phyloP scores from a whole-genome alignment of 345 rosid species.

The Dimocarpus longan region DNA sequence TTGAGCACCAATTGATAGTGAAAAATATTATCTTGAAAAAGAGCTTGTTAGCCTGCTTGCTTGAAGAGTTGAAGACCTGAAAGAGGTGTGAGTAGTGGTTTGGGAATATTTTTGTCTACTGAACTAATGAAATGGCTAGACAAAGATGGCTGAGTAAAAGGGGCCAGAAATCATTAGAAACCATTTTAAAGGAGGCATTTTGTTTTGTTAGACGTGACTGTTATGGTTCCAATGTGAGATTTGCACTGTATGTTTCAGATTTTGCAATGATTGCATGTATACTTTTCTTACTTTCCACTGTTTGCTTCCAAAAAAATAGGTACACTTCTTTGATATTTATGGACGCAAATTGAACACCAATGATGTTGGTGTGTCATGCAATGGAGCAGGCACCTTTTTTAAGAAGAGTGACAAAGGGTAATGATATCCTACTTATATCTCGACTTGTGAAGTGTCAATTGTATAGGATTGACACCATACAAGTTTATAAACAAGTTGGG shows the following conservation, averaged over 20 bases:
- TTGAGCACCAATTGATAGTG: background rate
- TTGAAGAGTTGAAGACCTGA: background rate
- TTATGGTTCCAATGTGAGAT: background rate
- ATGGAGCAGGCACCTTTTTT: constrained; percentile 63
- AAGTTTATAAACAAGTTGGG: background rate
- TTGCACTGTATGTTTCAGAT: constrained; percentile 7
- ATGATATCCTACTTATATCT: background rate
- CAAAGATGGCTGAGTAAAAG: background rate
- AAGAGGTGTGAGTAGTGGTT: background rate
- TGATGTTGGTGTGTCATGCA: constrained; percentile 93
- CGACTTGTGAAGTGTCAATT: background rate
- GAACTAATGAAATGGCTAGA: background rate
- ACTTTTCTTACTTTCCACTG: background rate
- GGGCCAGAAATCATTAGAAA: background rate
- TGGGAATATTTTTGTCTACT: background rate
- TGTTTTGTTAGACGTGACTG: background rate
- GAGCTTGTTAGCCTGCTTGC: background rate
- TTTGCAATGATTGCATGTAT: background rate
- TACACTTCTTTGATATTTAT: constrained; percentile 84
- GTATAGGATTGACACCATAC: background rate
- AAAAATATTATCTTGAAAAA: background rate
- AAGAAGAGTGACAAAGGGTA: constrained; percentile 78
- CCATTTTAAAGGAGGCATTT: background rate
- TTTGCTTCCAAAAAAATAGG: constrained; percentile 43
- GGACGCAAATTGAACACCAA: constrained; percentile 76